A percentile compares a stretch with the other conserved stretches of the same genome.
phyloP scores from a whole-genome alignment of 805 yeast genomes.

The Metschnikowia similis region DNA sequence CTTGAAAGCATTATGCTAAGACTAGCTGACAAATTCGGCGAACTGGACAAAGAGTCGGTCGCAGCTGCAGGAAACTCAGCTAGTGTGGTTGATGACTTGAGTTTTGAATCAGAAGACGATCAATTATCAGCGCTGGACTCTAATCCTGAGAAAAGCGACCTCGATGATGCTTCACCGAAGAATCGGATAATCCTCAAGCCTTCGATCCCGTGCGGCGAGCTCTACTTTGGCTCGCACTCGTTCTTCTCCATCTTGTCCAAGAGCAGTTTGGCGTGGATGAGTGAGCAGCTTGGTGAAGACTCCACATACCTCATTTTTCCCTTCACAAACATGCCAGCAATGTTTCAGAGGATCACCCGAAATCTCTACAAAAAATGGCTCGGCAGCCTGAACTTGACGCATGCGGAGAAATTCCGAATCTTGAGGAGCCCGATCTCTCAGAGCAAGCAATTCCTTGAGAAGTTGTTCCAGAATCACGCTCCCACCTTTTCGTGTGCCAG shows the following conservation, averaged over 20 bases:
- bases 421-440: slow-evolving; percentile 23
- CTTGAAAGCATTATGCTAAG: slow-evolving; percentile 5
- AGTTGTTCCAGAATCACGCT: slow-evolving; percentile 3
- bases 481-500: slow-evolving; percentile 4
- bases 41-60: neutral
- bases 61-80: neutral
- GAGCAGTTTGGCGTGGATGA: slow-evolving; percentile 32
- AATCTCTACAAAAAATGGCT: slow-evolving; percentile 24
- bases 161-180: neutral
- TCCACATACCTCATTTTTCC: slow-evolving; percentile 21
- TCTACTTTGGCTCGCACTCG: slow-evolving; percentile 36
- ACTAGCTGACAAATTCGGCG: neutral
- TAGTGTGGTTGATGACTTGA: neutral
- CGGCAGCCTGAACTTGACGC: slow-evolving; percentile 26
- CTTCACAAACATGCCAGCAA: slow-evolving; percentile 26
- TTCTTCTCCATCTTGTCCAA: slow-evolving; percentile 32
- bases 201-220: slow-evolving; percentile 8
- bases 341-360: slow-evolving; percentile 18
- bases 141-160: neutral
- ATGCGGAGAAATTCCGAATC: slow-evolving; percentile 15
- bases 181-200: neutral
- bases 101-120: slow-evolving; percentile 1
- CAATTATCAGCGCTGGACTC: neutral
- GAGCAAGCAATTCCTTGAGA: slow-evolving; percentile 10
- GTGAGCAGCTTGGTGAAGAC: slow-evolving; percentile 21